Conservation (phyloP, 192 early-diverging fungal genomes). For the Linnemannia elongata region DNA sequence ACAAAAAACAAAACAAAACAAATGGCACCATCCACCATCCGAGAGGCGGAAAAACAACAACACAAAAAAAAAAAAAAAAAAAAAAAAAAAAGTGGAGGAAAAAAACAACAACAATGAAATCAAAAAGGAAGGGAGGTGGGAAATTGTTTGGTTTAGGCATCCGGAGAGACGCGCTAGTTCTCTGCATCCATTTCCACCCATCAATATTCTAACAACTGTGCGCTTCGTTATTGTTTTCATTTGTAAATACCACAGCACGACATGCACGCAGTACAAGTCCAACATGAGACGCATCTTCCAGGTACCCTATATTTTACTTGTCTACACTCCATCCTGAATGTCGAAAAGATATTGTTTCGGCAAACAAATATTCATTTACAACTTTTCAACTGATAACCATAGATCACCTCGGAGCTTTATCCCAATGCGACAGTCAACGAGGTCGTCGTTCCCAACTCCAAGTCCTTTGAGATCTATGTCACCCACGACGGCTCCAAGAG, state of each 20-base stretch:
- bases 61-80: no score
- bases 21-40: not conserved
- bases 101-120: not conserved
- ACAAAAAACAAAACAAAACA: not conserved
- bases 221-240: not conserved
- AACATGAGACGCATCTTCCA: conserved; percentile 27
- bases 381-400: not conserved
- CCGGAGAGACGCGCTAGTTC: not conserved
- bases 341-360: not conserved
- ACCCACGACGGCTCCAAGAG: conserved; percentile 22
- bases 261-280: conserved; percentile 38
- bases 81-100: not conserved
- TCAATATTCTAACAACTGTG: not conserved
- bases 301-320: not conserved
- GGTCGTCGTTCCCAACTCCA: conserved; percentile 32
- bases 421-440: conserved; percentile 30
- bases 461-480: conserved; percentile 50
- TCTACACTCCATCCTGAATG: not conserved
- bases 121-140: not conserved
- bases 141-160: not conserved
- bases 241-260: conserved; percentile 7
- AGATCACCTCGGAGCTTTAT: conserved; percentile 18
- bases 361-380: not conserved
- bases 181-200: not conserved
- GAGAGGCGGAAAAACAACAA: not conserved